Evolutionary conservation across 257 asterid genomes (phyloP), one percentile per base, ranked within the genome.

Genomic region (Capsicum baccatum): DNA sequence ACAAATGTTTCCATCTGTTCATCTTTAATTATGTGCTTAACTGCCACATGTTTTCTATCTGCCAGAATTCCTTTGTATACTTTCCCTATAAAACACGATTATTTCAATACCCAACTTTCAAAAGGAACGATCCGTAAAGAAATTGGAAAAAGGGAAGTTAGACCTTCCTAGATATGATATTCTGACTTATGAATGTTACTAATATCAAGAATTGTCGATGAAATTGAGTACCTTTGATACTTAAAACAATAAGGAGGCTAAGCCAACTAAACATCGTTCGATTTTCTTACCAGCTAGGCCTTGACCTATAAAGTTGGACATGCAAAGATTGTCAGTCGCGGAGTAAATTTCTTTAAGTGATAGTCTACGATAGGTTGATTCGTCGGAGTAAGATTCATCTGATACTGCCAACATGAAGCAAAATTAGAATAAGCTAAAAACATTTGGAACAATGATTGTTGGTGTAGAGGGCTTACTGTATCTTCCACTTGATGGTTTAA

Each of bases 1-100:
- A 93, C 92, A 81, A 93, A 93, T 15, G 97, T 86, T 85, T 95
- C 97, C 97, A 92, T 91, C 35, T 95, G 97, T 7, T 93, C 95
- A 4, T 95, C 98, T 15, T 92, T 95, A 47, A 88, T 67, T 83
- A 95, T 91, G 90, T 93, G 97, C 91, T 95, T 95, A 9, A 93
- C 91, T 7, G 98, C 97, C 6, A 92, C 85, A 11, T 81, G 88
- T 78, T 85, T 87, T 0, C 96, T 92, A 19, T 91, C 81, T 74
- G 89, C 87, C 33, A 93, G 80, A 42, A 90, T 58, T 5, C 98
- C 97, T 84, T 86, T 90, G 89, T 93, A 62, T 92, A 97, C 86
- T 91, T 94, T 84, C 33, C 98, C 97, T 94, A 90, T 37, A 56
- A 37, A 85, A 57, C 19, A 78, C 17, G 42, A 71, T 70, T 86